Base-by-base conservation (phyloP, 345 rosid species). In the Conringia planisiliqua region DNA sequence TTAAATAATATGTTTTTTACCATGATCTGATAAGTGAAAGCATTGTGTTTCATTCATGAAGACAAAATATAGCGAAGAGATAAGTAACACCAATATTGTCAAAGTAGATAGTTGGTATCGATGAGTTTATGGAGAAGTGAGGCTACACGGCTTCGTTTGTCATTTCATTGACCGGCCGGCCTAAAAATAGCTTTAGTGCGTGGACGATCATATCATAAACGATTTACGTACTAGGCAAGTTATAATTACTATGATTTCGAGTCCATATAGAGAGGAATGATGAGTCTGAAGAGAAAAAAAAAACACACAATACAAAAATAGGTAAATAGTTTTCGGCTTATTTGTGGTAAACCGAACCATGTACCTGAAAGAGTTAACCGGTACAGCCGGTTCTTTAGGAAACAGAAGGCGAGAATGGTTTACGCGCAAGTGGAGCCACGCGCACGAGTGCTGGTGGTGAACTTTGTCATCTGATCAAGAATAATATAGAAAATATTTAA, bases 361-460 rank as follows among this genome's bases (percentile, higher is more conserved):
- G 24, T 29, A 35, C 66, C n/a, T 44, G 14, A 35, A 43, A 26
- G n/a, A 35, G 24, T 33, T 2, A 73, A 65, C 77, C 71, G 76
- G 70, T 51, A 13, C 6, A 42, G 65, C 27, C 51, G 20, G 48
- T 42, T 61, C 13, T 18, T 3, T 18, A 27, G n/a, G 24, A 47
- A 13, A 71, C 61, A 36, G 17, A 47, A 29, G 17, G 38, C 36
- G 35, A 35, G 11, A 42, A 9, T 3, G 36, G 58, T 33, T 29
- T 55, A 46, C 26, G 27, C 44, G 79, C 70, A 76, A 68, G 70
- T 76, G 79, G 74, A 76, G 79, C 65, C 65, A 76, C 79, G 79
- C 79, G 79, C 70, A 76, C 74, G 59, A 76, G 65, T 17, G 70
- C 6, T 62, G 29, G 70, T 76, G 70, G 57, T 52, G 79, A 76